phyloP scores from a whole-genome alignment of 2,329 filamentous ascomycete genomes.

The Leptoxyphium fumago region DNA sequence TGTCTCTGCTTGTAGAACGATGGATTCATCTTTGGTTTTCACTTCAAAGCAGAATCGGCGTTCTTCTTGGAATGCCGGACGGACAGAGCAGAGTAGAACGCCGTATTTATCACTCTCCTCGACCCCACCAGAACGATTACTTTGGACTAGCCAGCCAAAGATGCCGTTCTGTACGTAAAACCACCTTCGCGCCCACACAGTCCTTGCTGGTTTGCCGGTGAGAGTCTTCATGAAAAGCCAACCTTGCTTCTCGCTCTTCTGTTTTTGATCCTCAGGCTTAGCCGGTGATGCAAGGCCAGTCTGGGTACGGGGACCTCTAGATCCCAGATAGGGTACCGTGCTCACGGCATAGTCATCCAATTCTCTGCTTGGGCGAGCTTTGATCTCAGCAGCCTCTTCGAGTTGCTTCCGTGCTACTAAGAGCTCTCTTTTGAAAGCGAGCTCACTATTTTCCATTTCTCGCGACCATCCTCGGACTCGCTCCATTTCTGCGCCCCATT shows the following conservation, averaged over 20 bases:
- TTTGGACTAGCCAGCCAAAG: constrained; percentile 85
- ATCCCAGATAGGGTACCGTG: constrained; percentile 76
- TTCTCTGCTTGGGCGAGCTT: constrained; percentile 71
- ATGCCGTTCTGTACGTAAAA: constrained; percentile 93
- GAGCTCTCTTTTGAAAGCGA: constrained; percentile 67
- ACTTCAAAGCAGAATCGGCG: constrained; percentile 95
- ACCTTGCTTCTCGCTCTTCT: constrained; percentile 64
- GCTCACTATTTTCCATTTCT: constrained; percentile 85
- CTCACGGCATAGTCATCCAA: constrained; percentile 84
- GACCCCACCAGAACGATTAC: constrained; percentile 64
- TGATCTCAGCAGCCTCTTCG: constrained; percentile 57
- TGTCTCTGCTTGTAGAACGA: constrained; percentile 83
- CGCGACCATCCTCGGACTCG: constrained; percentile 83
- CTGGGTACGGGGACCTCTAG: constrained; percentile 44
- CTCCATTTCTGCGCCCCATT: constrained; percentile 70
- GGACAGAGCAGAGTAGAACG: constrained; percentile 82
- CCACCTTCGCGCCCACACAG: constrained; percentile 85
- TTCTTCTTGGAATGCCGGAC: constrained; percentile 82
- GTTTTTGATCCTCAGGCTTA: constrained; percentile 32
- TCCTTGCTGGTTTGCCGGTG: constrained; percentile 75
- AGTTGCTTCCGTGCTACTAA: constrained; percentile 66
- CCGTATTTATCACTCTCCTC: constrained; percentile 94
- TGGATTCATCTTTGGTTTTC: constrained; percentile 87
- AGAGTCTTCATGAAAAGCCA: constrained; percentile 79
- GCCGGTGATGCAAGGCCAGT: constrained; percentile 33